Base-by-base conservation (phyloP, 306 rosid genomes). In the Castanopsis chinensis region DNA sequence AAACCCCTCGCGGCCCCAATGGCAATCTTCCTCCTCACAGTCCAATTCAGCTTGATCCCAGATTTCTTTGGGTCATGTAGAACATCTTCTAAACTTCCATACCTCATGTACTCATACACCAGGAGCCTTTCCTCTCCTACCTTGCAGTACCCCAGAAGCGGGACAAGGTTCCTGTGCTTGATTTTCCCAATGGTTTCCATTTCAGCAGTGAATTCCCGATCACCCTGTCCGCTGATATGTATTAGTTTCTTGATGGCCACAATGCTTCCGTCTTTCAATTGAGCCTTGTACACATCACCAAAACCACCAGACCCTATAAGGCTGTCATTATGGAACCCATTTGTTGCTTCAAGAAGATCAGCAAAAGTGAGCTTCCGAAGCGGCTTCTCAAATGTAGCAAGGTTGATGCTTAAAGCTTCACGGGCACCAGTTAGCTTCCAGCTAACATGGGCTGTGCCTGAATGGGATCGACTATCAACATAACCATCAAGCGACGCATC, bases 131-230 rank as follows among this genome's bases (percentile, higher is more conserved):
- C 99, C 33, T 96, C 99, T 27, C 91, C 92, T 41, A 93, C 98
- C 74, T 93, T 96, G 85, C 99, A 96, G 84, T 93, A 95, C 7
- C 99, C 99, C 27, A 95, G 89, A 41, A 95, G 93, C 14, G 99
- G 94, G 67, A 93, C 99, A 9, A 96, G 91, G 83, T 96, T 96
- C 72, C 98, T 82, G 83, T 96, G 97, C 85, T 96, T 96, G 90
- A 96, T 91, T 81, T 91, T 93, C 77, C 99, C 99, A 25, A 96
- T 96, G 33, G 99, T 96, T 83, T 96, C 99, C 99, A 96, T 96
- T 73, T 96, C 99, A 30, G 99, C 99, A 12, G 96, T 96, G 90
- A 93, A 96, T 74, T 96, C 98, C 13, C 99, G 83, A 82, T 96
- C 99, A 53, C 99, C 99, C 80, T 96, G 99, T 57, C 99, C 99